Base-by-base conservation (phyloP, 495 filamentous ascomycete species). In the Clohesyomyces aquaticus region DNA sequence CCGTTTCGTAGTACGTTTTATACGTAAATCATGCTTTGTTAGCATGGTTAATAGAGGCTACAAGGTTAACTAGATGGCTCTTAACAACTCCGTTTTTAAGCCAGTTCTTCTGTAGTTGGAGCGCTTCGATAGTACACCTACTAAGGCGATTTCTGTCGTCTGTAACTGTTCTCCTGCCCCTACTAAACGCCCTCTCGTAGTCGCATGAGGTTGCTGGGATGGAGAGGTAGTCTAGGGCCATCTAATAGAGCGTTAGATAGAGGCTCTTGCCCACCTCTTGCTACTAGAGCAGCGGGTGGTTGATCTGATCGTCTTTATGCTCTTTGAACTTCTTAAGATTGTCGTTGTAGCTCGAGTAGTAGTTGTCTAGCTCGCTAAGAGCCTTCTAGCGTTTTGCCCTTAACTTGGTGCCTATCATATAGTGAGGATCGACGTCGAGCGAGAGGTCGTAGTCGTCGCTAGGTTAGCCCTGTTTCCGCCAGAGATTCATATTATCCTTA, bases 91-190 rank as follows among this genome's bases (percentile, higher is more conserved):
- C n/a, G n/a, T 42, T 42, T 42, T 42, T 9, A n/a, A 42, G 35
- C 35, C n/a, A 42, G 35, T 42, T 42, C 35, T 42, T 42, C 35
- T 42, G 35, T 42, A 42, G n/a, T 42, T 42, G n/a, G n/a, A 42
- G 35, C n/a, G 35, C 35, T n/a, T 42, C n/a, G n/a, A 42, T 42
- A 9, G n/a, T 42, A 42, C 9, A 9, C n/a, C 35, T 42, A 42
- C 35, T 42, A 9, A 42, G 35, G 9, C n/a, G n/a, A n/a, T 42
- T 42, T 42, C 35, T 42, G n/a, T 42, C n/a, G n/a, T 42, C n/a
- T 9, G 35, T 42, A n/a, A n/a, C n/a, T n/a, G n/a, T n/a, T n/a
- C n/a, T n/a, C n/a, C n/a, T n/a, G n/a, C n/a, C n/a, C 16, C 9
- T 9, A 9, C 9, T 9, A 9, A 9, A 9, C n/a, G 35, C 35